These are phyloP conservation scores for Aspergillus sp. DNA, from an alignment of 2,329 filamentous ascomycete genomes.

Conservation along the genomic window DNA sequence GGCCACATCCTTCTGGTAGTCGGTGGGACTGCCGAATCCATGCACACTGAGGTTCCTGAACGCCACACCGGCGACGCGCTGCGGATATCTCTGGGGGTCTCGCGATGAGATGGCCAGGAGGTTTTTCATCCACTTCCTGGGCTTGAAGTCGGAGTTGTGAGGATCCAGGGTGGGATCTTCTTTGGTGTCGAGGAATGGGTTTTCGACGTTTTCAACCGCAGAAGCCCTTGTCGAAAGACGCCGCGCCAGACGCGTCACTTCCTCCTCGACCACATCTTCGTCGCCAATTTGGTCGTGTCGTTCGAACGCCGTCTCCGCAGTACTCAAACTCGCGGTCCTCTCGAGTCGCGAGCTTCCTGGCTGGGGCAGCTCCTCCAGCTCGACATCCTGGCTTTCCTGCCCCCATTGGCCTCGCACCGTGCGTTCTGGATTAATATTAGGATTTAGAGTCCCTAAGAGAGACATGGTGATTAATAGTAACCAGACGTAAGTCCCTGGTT, in stretches of 20 bases:
- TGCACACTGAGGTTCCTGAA: conserved; percentile 61
- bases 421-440: conserved; percentile 16
- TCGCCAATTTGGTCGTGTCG: conserved; percentile 11
- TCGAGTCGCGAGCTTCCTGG: conserved; percentile 3
- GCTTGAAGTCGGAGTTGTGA: conserved; percentile 34
- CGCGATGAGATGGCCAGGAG: conserved; percentile 38
- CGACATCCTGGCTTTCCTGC: conserved; percentile 6
- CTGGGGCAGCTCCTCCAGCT: conserved; percentile 1
- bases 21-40: conserved; percentile 57
- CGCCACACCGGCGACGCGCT: conserved; percentile 52
- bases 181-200: conserved; percentile 25
- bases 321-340: conserved; percentile 14
- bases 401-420: conserved; percentile 7
- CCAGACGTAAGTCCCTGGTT: conserved; percentile 10
- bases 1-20: conserved; percentile 50
- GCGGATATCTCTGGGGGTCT: conserved; percentile 44
- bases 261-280: conserved; percentile 18
- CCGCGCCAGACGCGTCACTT: conserved; percentile 25
- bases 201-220: conserved; percentile 16
- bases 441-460: conserved; percentile 25
- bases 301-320: conserved; percentile 20
- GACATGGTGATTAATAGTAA: conserved; percentile 18
- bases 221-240: conserved; percentile 26
- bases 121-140: conserved; percentile 39
- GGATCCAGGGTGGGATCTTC: conserved; percentile 37